phyloP scores from a whole-genome alignment of 2,329 filamentous ascomycete species.

The Fusarium foetens region DNA sequence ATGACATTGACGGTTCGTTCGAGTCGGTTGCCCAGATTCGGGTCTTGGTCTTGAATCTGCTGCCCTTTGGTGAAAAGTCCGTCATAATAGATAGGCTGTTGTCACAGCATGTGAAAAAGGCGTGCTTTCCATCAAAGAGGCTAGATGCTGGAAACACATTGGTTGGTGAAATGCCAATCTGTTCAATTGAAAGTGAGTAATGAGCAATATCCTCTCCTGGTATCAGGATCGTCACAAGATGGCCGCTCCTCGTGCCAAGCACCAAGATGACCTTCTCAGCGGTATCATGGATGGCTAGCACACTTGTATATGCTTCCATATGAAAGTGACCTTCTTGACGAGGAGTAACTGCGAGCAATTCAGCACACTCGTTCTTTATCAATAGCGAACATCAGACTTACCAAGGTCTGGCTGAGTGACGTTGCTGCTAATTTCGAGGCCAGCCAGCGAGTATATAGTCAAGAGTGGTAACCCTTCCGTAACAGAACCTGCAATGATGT shows the following conservation, averaged over 20 bases:
- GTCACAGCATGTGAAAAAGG: constrained; percentile 61
- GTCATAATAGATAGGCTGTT: constrained; percentile 57
- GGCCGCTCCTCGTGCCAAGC: constrained; percentile 63
- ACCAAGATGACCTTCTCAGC: constrained; percentile 49
- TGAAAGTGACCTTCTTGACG: not conserved
- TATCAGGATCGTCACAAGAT: constrained; percentile 56
- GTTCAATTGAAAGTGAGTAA: constrained; percentile 46
- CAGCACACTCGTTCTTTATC: not conserved
- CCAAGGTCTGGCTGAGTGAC: constrained; percentile 23
- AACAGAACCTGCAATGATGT: constrained; percentile 51
- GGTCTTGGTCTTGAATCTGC: constrained; percentile 53
- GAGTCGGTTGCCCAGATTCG: constrained; percentile 64
- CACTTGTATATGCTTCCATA: constrained; percentile 60
- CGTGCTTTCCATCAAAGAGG: constrained; percentile 38
- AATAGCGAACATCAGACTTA: constrained; percentile 2
- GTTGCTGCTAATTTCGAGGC: constrained; percentile 32
- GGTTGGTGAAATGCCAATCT: constrained; percentile 51
- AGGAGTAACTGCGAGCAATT: constrained; percentile 4
- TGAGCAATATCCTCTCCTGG: constrained; percentile 33
- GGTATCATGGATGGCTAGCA: constrained; percentile 50
- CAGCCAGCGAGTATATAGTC: constrained; percentile 45
- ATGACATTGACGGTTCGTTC: constrained; percentile 56
- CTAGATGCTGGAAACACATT: constrained; percentile 47
- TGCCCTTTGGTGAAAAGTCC: constrained; percentile 46
- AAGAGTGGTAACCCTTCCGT: constrained; percentile 48